Base-by-base conservation (phyloP, 768 basidiomycete species). In the Holtermanniella nyarrowii region DNA sequence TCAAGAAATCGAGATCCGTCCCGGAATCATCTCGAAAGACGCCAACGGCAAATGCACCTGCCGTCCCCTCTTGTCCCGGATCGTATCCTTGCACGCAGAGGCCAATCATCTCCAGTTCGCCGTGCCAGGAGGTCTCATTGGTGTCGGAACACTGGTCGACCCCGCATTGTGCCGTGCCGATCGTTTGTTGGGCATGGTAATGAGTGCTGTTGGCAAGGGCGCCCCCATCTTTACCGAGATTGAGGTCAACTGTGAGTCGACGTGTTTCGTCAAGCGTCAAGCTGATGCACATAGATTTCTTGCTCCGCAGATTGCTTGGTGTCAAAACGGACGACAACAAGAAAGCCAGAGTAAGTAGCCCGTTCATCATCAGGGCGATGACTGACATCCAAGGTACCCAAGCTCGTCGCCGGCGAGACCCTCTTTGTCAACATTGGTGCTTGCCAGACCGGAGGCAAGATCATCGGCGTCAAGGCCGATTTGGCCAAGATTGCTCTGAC, bases 321-420 rank as follows among this genome's bases (percentile, higher is more conserved):
- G 95, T 99, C 56, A 90, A 91, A 73, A 89, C 90, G 21, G 93
- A 96, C 73, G 95, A 97, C 76, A 95, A 91, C 77, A 99, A 96
- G 72, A 88, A 91, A 71, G 95, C 95, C 20, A 99, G 90, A 73
- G 74, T 71, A 39, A 27, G 53, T 26, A 13, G 5, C 22, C 45
- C 26, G 23, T 16, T 7, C 31, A 37, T 16, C 10, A 37, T 37
- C 10, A 37, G 31, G 31, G 10, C 16, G 31, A 37, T 37, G 10
- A 37, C 16, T 20, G 22, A 27, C 4, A 21, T 20, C 16, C 11
- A 41, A 61, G 56, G 71, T 74, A 21, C 77, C 86, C 48, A 95
- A 95, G 72, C 79, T 95, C 42, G 78, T 81, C 53, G 93, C 93
- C 74, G 85, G 84, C 72, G 91, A 95, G 74, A 78, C 91, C 1